A percentile compares a stretch with the other conserved stretches of the same genome.
Evolutionary conservation across 305 asterid species (phyloP).

Genomic region (Withania somnifera): DNA sequence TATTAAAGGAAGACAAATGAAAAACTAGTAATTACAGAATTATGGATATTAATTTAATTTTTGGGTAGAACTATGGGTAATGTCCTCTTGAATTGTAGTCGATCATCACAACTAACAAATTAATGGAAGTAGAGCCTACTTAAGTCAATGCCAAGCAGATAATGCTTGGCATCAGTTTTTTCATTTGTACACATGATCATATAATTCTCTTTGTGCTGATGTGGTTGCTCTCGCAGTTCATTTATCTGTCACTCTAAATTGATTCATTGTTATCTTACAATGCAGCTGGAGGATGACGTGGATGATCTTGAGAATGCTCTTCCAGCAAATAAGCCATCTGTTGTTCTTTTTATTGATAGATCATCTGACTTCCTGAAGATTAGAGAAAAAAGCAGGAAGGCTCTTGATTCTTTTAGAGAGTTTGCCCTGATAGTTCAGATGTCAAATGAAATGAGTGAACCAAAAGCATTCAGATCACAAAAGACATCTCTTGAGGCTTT

Average conservation of each 20-base stretch:
- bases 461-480: conserved; percentile 22
- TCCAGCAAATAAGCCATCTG: conserved; percentile 54
- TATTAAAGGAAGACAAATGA: neutral
- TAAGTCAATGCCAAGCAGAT: neutral
- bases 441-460: conserved; percentile 28
- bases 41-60: neutral
- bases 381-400: conserved; percentile 56
- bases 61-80: neutral
- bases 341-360: conserved; percentile 85
- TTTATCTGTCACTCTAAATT: neutral
- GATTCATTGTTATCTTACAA: conserved; percentile 8
- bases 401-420: conserved; percentile 66
- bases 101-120: neutral
- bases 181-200: neutral
- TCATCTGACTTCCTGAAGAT: conserved; percentile 49
- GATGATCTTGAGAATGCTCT: conserved; percentile 46
- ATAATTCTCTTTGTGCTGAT: neutral
- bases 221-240: neutral
- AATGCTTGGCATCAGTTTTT: neutral
- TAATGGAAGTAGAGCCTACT: neutral
- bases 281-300: conserved; percentile 63
- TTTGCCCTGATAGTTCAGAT: conserved; percentile 41
- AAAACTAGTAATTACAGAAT: neutral
- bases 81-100: neutral
- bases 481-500: conserved; percentile 18